Evolutionary conservation across 208 protist species (phyloP).

Genomic region (Wallacemonas rigidus): DNA sequence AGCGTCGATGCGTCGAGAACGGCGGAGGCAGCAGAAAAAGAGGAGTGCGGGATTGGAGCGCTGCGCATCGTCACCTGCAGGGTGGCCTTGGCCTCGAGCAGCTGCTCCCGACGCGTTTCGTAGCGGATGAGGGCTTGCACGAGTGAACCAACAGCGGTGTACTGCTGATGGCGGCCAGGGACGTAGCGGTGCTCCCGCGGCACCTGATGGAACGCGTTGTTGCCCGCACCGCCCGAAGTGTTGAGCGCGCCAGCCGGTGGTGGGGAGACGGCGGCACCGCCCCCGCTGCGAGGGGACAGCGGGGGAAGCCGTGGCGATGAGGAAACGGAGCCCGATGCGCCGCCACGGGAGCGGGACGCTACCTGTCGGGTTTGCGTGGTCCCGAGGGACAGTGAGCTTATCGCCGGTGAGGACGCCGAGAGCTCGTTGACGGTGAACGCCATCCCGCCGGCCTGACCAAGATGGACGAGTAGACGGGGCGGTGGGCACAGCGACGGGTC

Average conservation of each 20-base stretch:
- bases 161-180: conserved; percentile 35
- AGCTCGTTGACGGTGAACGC: conserved; percentile 9
- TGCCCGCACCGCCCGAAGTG: not conserved
- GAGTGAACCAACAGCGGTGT: conserved; percentile 37
- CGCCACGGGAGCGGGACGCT: not conserved
- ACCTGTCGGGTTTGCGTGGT: conserved; percentile 13
- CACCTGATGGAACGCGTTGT: conserved; percentile 4
- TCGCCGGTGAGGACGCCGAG: conserved; percentile 4
- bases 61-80: not conserved
- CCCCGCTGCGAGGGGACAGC: not conserved
- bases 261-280: not conserved
- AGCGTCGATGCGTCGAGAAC: not conserved
- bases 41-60: conserved; percentile 4
- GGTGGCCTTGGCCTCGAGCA: conserved; percentile 21
- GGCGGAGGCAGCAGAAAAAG: conserved; percentile 4
- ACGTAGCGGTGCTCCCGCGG: conserved; percentile 32
- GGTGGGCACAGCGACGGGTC: conserved; percentile 27
- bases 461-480: conserved; percentile 6
- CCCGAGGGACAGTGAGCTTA: conserved; percentile 5
- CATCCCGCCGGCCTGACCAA: conserved; percentile 12
- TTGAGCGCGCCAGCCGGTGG: not conserved
- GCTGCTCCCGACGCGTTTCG: conserved; percentile 29
- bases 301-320: not conserved
- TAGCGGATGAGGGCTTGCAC: conserved; percentile 58
- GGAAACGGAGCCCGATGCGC: not conserved